These are phyloP conservation scores for Xylogone sp. DNA, from an alignment of 2,329 filamentous ascomycete species.

Conservation along the genomic window DNA sequence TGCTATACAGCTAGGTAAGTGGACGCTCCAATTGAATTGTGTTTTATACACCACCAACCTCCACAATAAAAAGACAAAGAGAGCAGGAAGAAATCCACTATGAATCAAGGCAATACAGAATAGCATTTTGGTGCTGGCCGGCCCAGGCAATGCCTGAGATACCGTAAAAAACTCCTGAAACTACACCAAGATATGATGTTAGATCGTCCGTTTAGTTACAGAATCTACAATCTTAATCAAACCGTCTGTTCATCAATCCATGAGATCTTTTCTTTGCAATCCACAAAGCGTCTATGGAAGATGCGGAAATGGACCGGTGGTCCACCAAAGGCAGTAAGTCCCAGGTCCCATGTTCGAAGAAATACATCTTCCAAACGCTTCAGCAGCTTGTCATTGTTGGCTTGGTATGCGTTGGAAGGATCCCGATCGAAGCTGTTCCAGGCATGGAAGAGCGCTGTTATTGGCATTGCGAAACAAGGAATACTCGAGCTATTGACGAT, in stretches of 20 bases:
- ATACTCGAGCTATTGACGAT: too few species aligned
- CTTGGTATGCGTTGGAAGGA: too few species aligned
- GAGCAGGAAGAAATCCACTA: conserved; percentile 51
- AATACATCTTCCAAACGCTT: too few species aligned
- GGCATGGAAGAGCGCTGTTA: too few species aligned
- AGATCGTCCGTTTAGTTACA: too few species aligned
- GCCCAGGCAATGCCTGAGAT: conserved; percentile 62
- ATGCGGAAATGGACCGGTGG: conserved; percentile 69
- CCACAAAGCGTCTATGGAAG: conserved; percentile 57
- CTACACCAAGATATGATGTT: conserved; percentile 38
- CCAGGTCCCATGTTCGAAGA: conserved; percentile 41
- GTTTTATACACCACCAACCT: conserved; percentile 56
- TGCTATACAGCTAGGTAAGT: conserved; percentile 32
- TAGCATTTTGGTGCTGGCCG: conserved; percentile 65
- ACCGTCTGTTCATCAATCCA: conserved; percentile 69
- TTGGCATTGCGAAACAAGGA: too few species aligned
- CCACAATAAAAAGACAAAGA: conserved; percentile 61
- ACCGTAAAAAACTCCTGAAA: conserved; percentile 70
- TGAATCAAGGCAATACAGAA: conserved; percentile 65
- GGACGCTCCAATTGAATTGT: neutral
- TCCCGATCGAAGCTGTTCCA: too few species aligned
- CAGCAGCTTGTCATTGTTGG: too few species aligned
- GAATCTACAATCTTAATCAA: too few species aligned
- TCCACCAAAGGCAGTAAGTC: conserved; percentile 62
- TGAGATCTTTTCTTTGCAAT: conserved; percentile 43